Evolutionary conservation across 257 asterid genomes (phyloP), one percentile per base, ranked within the genome.

Genomic region (Solanum etuberosum): DNA sequence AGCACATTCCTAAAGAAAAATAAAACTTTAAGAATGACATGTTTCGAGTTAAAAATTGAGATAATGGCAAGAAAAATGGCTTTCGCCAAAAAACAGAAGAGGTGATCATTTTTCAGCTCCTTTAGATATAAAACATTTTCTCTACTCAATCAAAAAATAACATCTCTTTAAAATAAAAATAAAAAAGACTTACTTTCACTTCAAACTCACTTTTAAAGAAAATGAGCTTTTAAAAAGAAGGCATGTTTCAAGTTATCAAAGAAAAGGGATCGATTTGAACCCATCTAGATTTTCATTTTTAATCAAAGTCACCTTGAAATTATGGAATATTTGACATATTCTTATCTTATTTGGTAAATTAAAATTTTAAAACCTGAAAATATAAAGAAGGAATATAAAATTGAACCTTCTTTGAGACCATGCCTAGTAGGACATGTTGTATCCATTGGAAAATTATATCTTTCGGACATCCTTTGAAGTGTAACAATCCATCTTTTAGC

Each of bases 401-500:
- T 4, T 14, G 23, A n/a, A 93, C 98, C 98, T 83, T 92, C 92
- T 90, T 89, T 94, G n/a, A 91, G 92, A 61, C 86, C 91, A 81
- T 90, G 91, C 37, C 18, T 85, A 34, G 89, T 88, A 34, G 89
- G 32, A 48, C 76, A 65, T 43, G 82, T 76, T 89, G 68, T 68
- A 40, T 91, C 93, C 90, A 57, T 86, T 35, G 92, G 89, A 87
- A 89, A 91, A 88, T 93, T 90, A 67, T 89, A 59, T 82, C 97
- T 90, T 90, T 93, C 97, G 13, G 91, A 92, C 93, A 89, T 94
- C 89, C 93, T 91, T 86, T 91, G 92, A 46, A 96, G 94, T 85
- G 92, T 88, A 83, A 87, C 59, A 23, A 95, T 84, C 95, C 97
- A 96, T 89, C 95, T 83, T 74, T 80, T 92, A 65, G 98, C 98